Evolutionary conservation across 805 yeast species (phyloP), one percentile per base, ranked within the genome.

Genomic region (Lachancea lanzarotensis): DNA sequence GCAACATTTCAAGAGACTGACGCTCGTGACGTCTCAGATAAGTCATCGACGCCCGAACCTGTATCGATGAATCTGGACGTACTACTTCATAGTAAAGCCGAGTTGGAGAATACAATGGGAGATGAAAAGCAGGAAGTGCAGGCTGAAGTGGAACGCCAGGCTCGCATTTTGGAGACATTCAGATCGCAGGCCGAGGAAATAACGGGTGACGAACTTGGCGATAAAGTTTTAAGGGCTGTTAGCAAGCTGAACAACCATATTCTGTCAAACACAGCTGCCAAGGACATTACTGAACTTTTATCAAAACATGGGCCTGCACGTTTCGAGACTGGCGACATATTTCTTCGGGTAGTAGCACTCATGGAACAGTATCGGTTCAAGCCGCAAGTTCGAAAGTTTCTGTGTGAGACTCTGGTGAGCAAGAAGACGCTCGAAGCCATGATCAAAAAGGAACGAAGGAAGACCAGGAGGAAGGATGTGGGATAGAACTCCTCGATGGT

Each of bases 331-430:
- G 73, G 78, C 11, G 75, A 70, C 2, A 62, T 84, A 42, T 79
- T 84, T 57, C 69, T 59, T 60, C 73, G 71, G 56, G 79, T 69
- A 41, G 69, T 70, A 63, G 71, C 65, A 44, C 72, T 69, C 54
- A 72, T 72, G 72, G 84, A 71, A 52, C 69, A 62, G 59, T 88
- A 65, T 70, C 74, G 72, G 39, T 84, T 78, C 62, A 76, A 81
- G 51, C 78, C 76, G 42, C 76, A 77, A 3, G 78, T 78, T 16
- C 67, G 95, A 31, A 72, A 78, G 50, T 82, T 80, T 55, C 67
- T 88, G 13, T 74, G 82, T 54, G 90, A 81, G 35, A 65, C 84
- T 43, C 77, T 85, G 51, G 75, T 77, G 43, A 74, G 75, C 50
- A 68, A 73, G 11, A 68, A 68, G 27, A 67, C 79, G 36, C 63